Percentiles rank a stretch among this genome's conserved stretches.
These are phyloP conservation scores for Arabidopsis thaliana DNA, from an alignment of 345 rosid genomes.

Conservation along the genomic window DNA sequence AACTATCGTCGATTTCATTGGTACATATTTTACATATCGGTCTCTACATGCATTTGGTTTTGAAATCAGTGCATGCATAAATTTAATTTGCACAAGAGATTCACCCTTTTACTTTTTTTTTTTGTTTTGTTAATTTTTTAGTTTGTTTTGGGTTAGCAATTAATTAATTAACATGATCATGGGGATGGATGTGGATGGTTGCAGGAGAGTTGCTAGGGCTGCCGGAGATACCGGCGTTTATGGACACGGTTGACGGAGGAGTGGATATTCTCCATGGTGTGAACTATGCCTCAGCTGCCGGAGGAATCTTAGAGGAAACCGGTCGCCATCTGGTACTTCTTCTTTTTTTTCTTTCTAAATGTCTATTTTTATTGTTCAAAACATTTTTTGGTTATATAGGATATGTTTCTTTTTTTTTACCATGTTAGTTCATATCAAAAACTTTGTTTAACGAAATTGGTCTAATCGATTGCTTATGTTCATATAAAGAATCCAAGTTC, in stretches of 20 bases:
- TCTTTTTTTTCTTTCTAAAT: not conserved
- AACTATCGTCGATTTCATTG: slow-evolving; percentile 75
- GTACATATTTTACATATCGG: slow-evolving; percentile 35
- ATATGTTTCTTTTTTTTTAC: not conserved
- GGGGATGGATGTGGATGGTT: not conserved
- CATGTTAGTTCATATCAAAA: not conserved
- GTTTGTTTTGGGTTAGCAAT: not conserved
- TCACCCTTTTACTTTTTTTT: no score
- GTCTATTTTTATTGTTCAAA: not conserved
- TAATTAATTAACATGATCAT: no score
- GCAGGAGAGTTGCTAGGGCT: slow-evolving; percentile 69
- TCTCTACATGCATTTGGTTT: slow-evolving; percentile 16
- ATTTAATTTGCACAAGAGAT: not conserved
- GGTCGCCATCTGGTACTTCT: slow-evolving; percentile 57
- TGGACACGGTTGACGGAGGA: slow-evolving; percentile 48
- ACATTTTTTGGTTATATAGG: not conserved
- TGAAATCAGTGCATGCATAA: not conserved
- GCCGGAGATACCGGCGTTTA: slow-evolving; percentile 67
- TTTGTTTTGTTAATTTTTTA: not conserved
- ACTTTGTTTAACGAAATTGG: not conserved
- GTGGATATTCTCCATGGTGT: slow-evolving; percentile 57
- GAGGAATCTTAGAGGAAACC: slow-evolving; percentile 73
- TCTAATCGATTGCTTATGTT: not conserved
- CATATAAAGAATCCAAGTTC: not conserved
- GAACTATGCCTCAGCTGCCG: slow-evolving; percentile 91